Percentiles rank a stretch among this genome's conserved stretches.
Conservation (phyloP, 2,329 filamentous ascomycete species). For the Aureobasidium uvarum region DNA sequence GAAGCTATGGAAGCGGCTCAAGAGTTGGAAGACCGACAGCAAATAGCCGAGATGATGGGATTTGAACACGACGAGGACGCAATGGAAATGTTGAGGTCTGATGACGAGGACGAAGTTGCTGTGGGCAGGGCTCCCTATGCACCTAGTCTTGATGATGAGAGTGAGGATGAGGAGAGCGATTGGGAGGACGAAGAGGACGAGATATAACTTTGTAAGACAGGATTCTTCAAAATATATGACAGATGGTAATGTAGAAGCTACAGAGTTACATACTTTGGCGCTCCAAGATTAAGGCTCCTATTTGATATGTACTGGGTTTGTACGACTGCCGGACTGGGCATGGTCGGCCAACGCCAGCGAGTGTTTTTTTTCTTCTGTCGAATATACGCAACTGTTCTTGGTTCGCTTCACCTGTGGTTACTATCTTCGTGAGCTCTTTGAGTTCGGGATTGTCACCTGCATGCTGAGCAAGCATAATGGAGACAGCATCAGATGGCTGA, state of each 20-base stretch:
- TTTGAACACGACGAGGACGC: conserved; percentile 9
- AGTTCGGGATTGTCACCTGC: conserved; percentile 70
- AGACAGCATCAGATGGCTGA: conserved; percentile 54
- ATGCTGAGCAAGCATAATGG: conserved; percentile 72
- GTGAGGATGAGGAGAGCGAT: background rate
- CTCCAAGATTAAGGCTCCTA: too few relatives aligned
- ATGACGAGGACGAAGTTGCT: conserved; percentile 17
- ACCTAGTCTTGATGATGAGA: background rate
- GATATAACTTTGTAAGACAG: too few relatives aligned
- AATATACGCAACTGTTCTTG: conserved; percentile 71
- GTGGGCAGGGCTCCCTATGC: background rate
- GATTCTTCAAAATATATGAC: too few relatives aligned
- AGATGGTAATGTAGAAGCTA: too few relatives aligned
- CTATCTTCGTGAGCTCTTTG: conserved; percentile 77
- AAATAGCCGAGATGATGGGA: conserved; percentile 18
- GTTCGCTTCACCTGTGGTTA: conserved; percentile 71
- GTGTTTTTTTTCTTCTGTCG: conserved; percentile 73
- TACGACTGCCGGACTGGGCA: conserved; percentile 27
- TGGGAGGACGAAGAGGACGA: conserved; percentile 6
- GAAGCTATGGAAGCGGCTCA: background rate
- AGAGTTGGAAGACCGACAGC: background rate
- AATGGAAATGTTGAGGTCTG: conserved; percentile 25
- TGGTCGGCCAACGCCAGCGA: conserved; percentile 56
- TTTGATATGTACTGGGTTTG: conserved; percentile 12
- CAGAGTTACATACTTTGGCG: too few relatives aligned